These are phyloP conservation scores for Linnemannia elongata DNA, from an alignment of 192 early-diverging fungal species.

Conservation along the genomic window DNA sequence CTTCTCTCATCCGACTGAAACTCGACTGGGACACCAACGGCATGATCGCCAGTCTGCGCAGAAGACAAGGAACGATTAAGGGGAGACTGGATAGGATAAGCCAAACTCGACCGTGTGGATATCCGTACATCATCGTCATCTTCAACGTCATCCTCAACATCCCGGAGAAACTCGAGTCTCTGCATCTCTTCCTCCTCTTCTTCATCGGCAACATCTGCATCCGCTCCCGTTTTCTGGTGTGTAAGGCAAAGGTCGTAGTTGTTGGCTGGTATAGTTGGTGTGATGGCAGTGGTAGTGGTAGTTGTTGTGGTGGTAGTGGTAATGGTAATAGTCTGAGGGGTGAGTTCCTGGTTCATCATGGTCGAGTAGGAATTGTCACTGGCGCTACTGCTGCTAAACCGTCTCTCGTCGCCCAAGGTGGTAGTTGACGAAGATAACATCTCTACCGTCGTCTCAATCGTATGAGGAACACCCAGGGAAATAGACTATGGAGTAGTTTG, in stretches of 20 bases:
- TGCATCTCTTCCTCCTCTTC: neutral
- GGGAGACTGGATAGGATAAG: neutral
- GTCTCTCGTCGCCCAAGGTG: neutral
- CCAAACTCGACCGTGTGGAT: neutral
- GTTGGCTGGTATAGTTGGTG: neutral
- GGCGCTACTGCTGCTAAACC: neutral
- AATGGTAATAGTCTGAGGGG: neutral
- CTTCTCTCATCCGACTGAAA: neutral
- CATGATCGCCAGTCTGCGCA: neutral
- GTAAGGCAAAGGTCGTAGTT: neutral
- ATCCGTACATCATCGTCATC: neutral
- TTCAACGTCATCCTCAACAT: neutral
- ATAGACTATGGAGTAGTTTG: no score
- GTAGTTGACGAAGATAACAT: neutral
- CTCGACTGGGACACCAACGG: neutral
- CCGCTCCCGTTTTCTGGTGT: neutral
- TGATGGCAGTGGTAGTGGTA: neutral
- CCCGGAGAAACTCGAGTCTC: neutral
- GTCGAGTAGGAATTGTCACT: no score
- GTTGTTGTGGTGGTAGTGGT: neutral
- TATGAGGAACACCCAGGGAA: no score
- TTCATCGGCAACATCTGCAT: neutral
- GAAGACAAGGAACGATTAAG: neutral
- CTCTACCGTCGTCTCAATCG: neutral
- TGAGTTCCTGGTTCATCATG: neutral